phyloP scores from a whole-genome alignment of 1,139 yeast species.

The Yamadazyma sp. region DNA sequence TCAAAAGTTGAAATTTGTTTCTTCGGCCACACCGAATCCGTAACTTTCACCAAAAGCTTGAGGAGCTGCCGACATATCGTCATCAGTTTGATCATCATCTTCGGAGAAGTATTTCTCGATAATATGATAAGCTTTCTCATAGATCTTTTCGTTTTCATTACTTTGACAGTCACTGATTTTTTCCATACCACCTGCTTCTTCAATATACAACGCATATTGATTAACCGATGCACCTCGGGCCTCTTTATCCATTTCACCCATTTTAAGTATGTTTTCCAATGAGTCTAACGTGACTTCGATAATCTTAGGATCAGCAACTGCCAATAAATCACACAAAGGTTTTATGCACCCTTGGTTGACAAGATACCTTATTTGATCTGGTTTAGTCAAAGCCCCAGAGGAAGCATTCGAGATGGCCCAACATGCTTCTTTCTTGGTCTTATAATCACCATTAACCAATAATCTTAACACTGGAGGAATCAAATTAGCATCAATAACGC shows the following conservation, averaged over 20 bases:
- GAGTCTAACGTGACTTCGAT: slow-evolving; percentile 96
- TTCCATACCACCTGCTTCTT: slow-evolving; percentile 98
- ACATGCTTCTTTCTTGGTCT: slow-evolving; percentile 97
- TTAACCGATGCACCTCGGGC: slow-evolving; percentile 66
- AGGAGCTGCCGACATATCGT: slow-evolving; percentile 72
- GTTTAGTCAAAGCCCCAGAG: slow-evolving; percentile 88
- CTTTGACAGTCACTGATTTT: slow-evolving; percentile 92
- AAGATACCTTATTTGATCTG: slow-evolving; percentile 89
- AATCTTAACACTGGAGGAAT: slow-evolving; percentile 90
- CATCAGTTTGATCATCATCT: slow-evolving; percentile 75
- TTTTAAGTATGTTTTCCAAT: slow-evolving; percentile 85
- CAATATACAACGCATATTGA: slow-evolving; percentile 87
- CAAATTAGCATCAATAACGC: slow-evolving; percentile 91
- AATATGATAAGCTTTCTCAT: slow-evolving; percentile 85
- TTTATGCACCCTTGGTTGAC: slow-evolving; percentile 96
- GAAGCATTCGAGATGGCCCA: slow-evolving; percentile 99
- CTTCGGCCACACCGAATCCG: slow-evolving; percentile 72
- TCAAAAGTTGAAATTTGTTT: slow-evolving; percentile 52
- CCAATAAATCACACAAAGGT: slow-evolving; percentile 90
- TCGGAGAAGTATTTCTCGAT: slow-evolving; percentile 90
- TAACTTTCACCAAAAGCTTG: slow-evolving; percentile 81
- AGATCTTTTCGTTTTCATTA: slow-evolving; percentile 87
- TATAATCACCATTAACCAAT: slow-evolving; percentile 82
- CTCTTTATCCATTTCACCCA: slow-evolving; percentile 92
- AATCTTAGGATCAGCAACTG: slow-evolving; percentile 85